These are phyloP conservation scores for Aspergillus clavatus DNA, from an alignment of 2,329 filamentous ascomycete species.

Conservation along the genomic window DNA sequence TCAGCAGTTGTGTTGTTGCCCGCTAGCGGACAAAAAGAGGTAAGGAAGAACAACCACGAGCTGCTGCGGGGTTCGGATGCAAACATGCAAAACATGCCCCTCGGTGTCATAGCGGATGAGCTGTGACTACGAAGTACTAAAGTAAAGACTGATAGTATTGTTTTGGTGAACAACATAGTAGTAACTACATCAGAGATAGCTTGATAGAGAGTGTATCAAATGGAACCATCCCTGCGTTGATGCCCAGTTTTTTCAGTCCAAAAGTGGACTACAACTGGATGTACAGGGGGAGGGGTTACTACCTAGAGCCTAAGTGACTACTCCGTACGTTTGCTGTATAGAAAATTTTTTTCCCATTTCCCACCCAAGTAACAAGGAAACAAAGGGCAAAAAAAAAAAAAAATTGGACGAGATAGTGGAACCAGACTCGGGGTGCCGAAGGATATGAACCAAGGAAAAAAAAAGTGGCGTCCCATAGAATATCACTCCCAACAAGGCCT, in stretches of 20 bases:
- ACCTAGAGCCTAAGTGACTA: too few species aligned
- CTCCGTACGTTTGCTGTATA: too few species aligned
- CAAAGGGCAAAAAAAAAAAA: too few species aligned
- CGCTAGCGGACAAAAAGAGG: conserved; percentile 14
- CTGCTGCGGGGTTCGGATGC: conserved; percentile 21
- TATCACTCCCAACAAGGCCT: too few species aligned
- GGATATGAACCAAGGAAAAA: conserved; percentile 26
- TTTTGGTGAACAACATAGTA: not conserved
- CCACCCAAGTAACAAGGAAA: too few species aligned
- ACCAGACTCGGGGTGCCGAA: conserved; percentile 15
- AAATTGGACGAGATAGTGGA: conserved; percentile 24
- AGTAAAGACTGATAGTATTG: too few species aligned
- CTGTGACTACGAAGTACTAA: not conserved
- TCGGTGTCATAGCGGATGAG: not conserved
- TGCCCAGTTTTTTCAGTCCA: conserved; percentile 31
- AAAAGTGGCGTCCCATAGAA: conserved; percentile 3
- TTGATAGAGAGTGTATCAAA: not conserved
- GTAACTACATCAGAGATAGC: too few species aligned
- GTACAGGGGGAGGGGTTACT: too few species aligned
- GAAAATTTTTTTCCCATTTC: not conserved
- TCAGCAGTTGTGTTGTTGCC: conserved; percentile 3
- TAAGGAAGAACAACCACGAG: too few species aligned
- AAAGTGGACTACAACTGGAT: too few species aligned
- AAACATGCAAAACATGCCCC: conserved; percentile 16
- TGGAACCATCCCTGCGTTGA: conserved; percentile 28